These are phyloP conservation scores for Paramecium sonneborni DNA, from an alignment of 73 alveolate genomes.

Conservation along the genomic window DNA sequence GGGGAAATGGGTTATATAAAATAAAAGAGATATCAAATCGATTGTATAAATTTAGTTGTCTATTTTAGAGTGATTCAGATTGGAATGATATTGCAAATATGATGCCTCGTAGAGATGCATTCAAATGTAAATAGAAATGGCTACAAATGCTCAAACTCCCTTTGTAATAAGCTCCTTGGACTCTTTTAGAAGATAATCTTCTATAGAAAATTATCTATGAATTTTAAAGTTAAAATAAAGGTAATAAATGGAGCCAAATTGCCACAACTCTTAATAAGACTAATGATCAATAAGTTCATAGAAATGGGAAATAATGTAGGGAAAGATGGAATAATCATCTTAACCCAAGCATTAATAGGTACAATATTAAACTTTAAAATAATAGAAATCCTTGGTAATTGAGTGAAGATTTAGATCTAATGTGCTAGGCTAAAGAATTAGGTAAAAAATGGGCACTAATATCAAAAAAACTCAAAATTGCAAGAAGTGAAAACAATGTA, in stretches of 20 bases:
- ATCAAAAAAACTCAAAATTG: not conserved
- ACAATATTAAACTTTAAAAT: not conserved
- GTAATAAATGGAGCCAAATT: constrained; percentile 60
- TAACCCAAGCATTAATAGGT: constrained; percentile 85
- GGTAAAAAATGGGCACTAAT: constrained; percentile 53
- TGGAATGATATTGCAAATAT: constrained; percentile 14
- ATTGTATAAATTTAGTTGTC: not conserved
- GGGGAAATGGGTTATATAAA: not conserved
- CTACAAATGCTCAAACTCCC: constrained; percentile 30
- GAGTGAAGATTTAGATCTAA: constrained; percentile 26
- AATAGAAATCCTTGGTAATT: constrained; percentile 35
- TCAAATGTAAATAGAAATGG: constrained; percentile 25
- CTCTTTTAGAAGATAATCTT: not conserved
- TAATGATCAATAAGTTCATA: constrained; percentile 9
- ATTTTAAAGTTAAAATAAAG: not conserved
- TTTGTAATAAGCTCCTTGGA: constrained; percentile 43
- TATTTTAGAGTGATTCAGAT: not conserved
- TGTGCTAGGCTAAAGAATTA: not conserved
- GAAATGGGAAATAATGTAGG: constrained; percentile 93
- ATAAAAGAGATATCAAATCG: not conserved
- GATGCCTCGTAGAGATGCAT: constrained; percentile 40
- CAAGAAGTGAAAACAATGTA: constrained; percentile 44
- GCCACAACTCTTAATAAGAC: constrained; percentile 34
- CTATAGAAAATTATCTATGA: not conserved
- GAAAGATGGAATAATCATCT: constrained; percentile 94